Base-by-base conservation (phyloP, 176 grass and related monocot species). In the Musa schizocarpa region DNA sequence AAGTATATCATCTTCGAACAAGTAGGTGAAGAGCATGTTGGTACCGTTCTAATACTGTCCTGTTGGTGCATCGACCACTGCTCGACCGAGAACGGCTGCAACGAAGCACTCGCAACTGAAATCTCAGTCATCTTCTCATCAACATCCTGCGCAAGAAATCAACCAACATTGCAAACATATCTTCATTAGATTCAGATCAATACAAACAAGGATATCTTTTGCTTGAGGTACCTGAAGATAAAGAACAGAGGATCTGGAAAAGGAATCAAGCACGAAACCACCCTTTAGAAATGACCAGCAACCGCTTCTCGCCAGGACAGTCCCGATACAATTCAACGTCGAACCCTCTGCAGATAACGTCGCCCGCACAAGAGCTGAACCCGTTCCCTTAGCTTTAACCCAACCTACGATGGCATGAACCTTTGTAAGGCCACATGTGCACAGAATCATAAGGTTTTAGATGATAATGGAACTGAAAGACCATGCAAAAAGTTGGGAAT, bases 251-350 rank as follows among this genome's bases (percentile, higher is more conserved):
- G 85, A 81, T 26, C 77, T n/a, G 1, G 92, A 92, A 0, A 75
- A 25, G 12, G 82, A 79, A 69, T 67, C 82, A 55, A 96, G 82
- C 29, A 80, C 77, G 73, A 92, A 96, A 11, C 92, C 89, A 11
- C 92, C 92, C 73, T 96, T 96, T 52, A 96, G 84, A 74, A 96
- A 96, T 50, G 89, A 92, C 92, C 92, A 92, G 72, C 92, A 96
- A 53, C 83, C 81, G 43, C 86, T 96, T 57, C 77, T 84, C 11
- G 86, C 89, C 9, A 92, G 68, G 54, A 81, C 68, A 17, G 82
- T 96, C 76, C 92, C 92, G 0, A 88, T 68, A 63, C 89, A 96
- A 6, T 84, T 81, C 0, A 71, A 83, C 17, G 87, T 86, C 52
- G 76, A 85, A 70, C 59, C 81, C 1, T 81, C 79, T 12, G 87